Base-by-base conservation (phyloP, 2,329 filamentous ascomycete species). In the Thermochaetoides dissita region DNA sequence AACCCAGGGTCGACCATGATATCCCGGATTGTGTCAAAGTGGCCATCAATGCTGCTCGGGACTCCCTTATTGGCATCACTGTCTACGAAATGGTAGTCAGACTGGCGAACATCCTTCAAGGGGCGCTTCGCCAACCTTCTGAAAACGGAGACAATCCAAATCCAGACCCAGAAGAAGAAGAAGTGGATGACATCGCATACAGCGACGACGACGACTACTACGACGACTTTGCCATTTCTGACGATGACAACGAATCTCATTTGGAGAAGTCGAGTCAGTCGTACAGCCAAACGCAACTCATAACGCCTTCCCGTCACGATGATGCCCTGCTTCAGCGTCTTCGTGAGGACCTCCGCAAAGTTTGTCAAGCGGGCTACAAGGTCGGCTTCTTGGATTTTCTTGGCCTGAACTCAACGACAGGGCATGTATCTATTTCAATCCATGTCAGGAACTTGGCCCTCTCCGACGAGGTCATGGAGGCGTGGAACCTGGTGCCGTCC, bases 391-490 rank as follows among this genome's bases (percentile, higher is more conserved):
- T 82, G 8, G 69, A 68, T 9, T 64, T 69, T 11, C 61, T 76
- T 11, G 56, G 55, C 29, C 50, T 56, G 3, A 40, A 51, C 1
- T 57, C 68, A 24, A 55, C 63, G 1, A 61, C 63, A 8, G 68
- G 63, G 45, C 64, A 71, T 3, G 58, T 91, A 11, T 77, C 76
- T 5, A 59, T 91, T 2, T 85, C 86, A 0, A 72, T 83, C 30
- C 76, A 76, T 4, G 72, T 84, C 30, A 65, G 70, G 4, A 82
- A 81, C 51, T 71, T 94, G 1, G 77, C 73, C 0, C 73, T 94
- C 9, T 81, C 84, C 0, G 70, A 80, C 33, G 83, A 88, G 53
- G 79, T 77, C 0, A 72, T 85, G 59, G 70, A 81, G 53, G 83
- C 86, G 1, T 94, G 87, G 87, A 71, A 80, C 46, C 58, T 94